Evolutionary conservation across 2,329 filamentous ascomycete genomes (phyloP), one percentile per base, ranked within the genome.

Genomic region (Aspergillus pseudotamarii): DNA sequence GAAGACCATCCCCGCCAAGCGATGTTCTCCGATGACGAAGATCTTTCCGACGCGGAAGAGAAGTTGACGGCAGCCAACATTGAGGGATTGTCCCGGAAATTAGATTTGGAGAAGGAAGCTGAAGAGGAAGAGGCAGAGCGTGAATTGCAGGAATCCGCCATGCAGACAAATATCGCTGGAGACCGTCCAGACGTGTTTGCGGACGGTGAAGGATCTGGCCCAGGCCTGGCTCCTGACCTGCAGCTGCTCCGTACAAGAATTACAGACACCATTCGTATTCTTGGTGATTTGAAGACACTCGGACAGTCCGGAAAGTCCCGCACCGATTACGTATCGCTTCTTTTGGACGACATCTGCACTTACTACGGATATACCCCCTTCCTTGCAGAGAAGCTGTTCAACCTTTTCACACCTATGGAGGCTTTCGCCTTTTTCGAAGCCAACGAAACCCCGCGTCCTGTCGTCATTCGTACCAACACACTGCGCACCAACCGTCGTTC

Each of bases 391-490:
- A 99, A 98, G 84, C 88, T 99, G 19, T 93, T 94, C 82, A 90
- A 91, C 74, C 88, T 99, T 8, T 98, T 99, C 81, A 89, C 93
- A 1, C 92, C 95, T 0, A 89, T 91, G 71, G 95, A 99, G 81
- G 95, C 95, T 0, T 96, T 98, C 71, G 94, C 94, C 60, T 99
- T 99, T 81, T 98, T 99, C 82, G 95, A 99, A 81, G 94, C 94
- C 72, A 99, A 99, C 88, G 95, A 99, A 81, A 93, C 92, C 32
- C 88, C 93, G 16, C 89, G 95, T 58, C 95, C 95, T 4, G 89
- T 99, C 63, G 95, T 99, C 68, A 96, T 99, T 76, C 90, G 95
- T 74, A 98, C 95, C 66, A 99, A 99, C 80, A 99, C 94, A 10
- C 87, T 99, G 63, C 91, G 93, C 71, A 90, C 88, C 19, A 88